Evolutionary conservation across 306 rosid genomes (phyloP), one percentile per base, ranked within the genome.

Genomic region (Malus asiatica): DNA sequence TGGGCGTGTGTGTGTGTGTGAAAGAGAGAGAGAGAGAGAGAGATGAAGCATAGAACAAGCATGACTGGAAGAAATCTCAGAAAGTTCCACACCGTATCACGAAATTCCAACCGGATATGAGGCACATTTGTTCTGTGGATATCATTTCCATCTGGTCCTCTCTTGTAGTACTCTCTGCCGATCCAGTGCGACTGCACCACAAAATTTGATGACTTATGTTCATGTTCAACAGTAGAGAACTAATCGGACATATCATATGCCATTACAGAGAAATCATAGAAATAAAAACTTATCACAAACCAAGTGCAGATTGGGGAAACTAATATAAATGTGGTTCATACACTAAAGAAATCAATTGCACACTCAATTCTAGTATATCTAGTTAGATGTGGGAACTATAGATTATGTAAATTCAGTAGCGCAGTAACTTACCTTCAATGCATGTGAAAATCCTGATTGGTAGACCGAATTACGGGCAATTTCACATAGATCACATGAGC

Each of bases 81-180:
- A 33, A 59, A 71, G 59, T 71, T 20, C 40, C 86, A 73, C 83
- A 94, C 98, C 91, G 89, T 83, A 32, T 96, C 91, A 48, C 99
- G 97, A 80, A 96, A 96, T 80, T 96, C 96, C 84, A 92, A 32
- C 74, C 99, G 90, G 71, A 96, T 96, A 79, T 96, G 99, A 79
- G 99, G 99, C 81, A 96, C 99, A 22, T 96, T 96, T 7, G 99
- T 92, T 87, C 68, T 92, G 78, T 78, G 99, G 83, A 96, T 90
- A 72, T 92, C 98, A 70, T 96, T 92, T 86, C 99, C 99, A 75
- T 82, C 77, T n/a, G 99, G 97, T 67, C 99, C 98, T 79, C 96
- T 89, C 79, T 77, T 84, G 88, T 90, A 93, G 80, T 96, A 92
- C 82, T 78, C 96, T 76, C 89, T 88, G 32, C 99, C 99, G 22